Base-by-base conservation (phyloP, 306 rosid species). In the Sechiopsis laciniata region DNA sequence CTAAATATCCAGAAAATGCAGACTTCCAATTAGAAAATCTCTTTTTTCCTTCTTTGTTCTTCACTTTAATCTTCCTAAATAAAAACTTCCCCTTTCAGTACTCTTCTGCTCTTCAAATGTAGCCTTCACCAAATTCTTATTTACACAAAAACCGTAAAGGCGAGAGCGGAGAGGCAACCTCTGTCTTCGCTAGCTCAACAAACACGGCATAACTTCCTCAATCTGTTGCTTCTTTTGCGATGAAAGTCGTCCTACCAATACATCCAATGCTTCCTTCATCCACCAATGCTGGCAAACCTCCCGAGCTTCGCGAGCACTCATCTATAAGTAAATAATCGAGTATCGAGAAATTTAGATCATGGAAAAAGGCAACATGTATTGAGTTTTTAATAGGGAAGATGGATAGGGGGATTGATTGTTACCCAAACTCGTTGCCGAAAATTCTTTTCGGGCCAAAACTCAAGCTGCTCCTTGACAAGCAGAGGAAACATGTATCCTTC, bases 401-500 rank as follows among this genome's bases (percentile, higher is more conserved):
- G 10, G 17, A 29, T 59, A 9, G n/a, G 46, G 45, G 67, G 17
- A 61, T 17, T 54, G 21, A 54, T 2, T n/a, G 3, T 54, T 87
- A 92, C 98, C 98, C 98, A 92, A 71, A 59, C 80, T 77, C 98
- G 81, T 82, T 81, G 81, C 11, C 98, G 95, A 74, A 81, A 57
- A 20, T 87, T 81, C 85, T 85, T 86, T 82, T 92, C 98, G 0
- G 98, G 98, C 98, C 96, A 92, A 19, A 83, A 81, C 51, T 92
- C 98, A 3, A 90, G 74, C 78, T 92, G 91, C 80, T 90, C 96
- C 76, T 88, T 74, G 60, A 92, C 96, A 50, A 71, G 96, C 32
- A 92, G 22, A 75, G 98, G 98, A 80, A 90, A 92, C 98, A 92
- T 90, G 90, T 85, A 90, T 3, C 96, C 98, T 76, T 88, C 93